Conservation (phyloP, 129 eudicot genomes). For the Saussurea involucrata region DNA sequence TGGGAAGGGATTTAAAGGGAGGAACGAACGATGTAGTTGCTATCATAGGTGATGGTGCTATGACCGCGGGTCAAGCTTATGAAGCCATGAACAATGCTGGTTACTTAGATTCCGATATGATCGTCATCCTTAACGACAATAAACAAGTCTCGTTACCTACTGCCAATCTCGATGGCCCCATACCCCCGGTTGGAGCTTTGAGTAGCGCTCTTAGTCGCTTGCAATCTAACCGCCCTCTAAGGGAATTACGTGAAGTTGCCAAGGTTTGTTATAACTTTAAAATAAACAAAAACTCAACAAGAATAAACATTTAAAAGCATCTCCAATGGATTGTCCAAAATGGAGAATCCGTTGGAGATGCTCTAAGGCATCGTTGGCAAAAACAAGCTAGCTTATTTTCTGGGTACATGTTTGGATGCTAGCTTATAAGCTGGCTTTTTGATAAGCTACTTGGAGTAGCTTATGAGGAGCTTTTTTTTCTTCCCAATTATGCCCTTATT, state of each 20-base stretch:
- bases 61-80: constrained; percentile 98
- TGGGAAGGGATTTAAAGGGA: constrained; percentile 93
- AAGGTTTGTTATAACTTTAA: constrained; percentile 43
- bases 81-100: constrained; percentile 99
- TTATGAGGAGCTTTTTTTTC: too few species aligned
- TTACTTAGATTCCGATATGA: constrained; percentile 93
- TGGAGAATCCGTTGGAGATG: too few species aligned
- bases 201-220: constrained; percentile 91
- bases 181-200: constrained; percentile 92
- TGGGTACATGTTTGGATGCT: too few species aligned
- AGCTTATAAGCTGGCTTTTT: too few species aligned
- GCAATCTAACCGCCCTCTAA: constrained; percentile 86
- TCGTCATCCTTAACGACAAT: constrained; percentile 90
- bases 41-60: constrained; percentile 95
- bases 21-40: constrained; percentile 73
- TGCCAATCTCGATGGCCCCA: constrained; percentile 92
- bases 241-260: constrained; percentile 95
- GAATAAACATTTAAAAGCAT: neutral
- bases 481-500: too few species aligned
- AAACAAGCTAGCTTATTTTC: too few species aligned
- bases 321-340: too few species aligned
- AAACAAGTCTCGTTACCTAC: constrained; percentile 96
- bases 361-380: too few species aligned
- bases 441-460: too few species aligned
- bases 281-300: neutral